Evolutionary conservation across 1,139 yeast species (phyloP).

Genomic region (Taphrina flavorubra): DNA sequence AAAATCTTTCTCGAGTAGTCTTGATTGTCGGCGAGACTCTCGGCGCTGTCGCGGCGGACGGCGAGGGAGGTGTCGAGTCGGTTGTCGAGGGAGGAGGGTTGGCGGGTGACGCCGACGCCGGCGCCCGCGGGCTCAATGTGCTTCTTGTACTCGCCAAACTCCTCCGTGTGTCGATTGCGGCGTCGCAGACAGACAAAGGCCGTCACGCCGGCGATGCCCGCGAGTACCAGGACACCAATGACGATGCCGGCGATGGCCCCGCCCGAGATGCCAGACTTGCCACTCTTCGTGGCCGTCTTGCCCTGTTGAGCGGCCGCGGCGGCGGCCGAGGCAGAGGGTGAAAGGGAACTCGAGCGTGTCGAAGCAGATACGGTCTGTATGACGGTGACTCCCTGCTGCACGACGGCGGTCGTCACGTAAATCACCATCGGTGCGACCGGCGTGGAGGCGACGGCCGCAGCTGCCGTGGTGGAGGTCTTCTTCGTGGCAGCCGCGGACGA

Average conservation of each 20-base stretch:
- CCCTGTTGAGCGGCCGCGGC: slow-evolving; percentile 30
- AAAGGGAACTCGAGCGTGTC: slow-evolving; percentile 5
- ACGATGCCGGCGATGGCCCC: slow-evolving; percentile 75
- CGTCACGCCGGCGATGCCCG: slow-evolving; percentile 55
- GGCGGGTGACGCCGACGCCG: slow-evolving; percentile 16
- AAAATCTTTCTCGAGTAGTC: slow-evolving; percentile 75
- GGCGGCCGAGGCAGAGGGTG: slow-evolving; percentile 18
- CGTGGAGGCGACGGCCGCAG: slow-evolving; percentile 43
- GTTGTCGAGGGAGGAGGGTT: slow-evolving; percentile 60
- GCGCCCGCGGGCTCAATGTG: slow-evolving; percentile 37
- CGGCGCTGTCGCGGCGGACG: slow-evolving; percentile 74
- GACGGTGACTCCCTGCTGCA: slow-evolving; percentile 37
- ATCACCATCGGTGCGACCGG: slow-evolving; percentile 45
- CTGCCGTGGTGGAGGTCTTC: slow-evolving; percentile 13
- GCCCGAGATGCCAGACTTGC: slow-evolving; percentile 48
- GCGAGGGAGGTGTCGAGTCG: slow-evolving; percentile 71
- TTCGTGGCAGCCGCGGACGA: slow-evolving; percentile 28
- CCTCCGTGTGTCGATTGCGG: slow-evolving; percentile 52
- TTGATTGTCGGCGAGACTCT: slow-evolving; percentile 76
- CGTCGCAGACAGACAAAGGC: slow-evolving; percentile 57
- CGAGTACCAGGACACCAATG: slow-evolving; percentile 64
- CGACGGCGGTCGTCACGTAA: slow-evolving; percentile 43
- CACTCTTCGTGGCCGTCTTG: slow-evolving; percentile 39
- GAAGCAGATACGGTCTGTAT: slow-evolving; percentile 36
- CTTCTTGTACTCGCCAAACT: slow-evolving; percentile 35